Base-by-base conservation (phyloP, 2,329 filamentous ascomycete species). In the Fusarium napiforme region DNA sequence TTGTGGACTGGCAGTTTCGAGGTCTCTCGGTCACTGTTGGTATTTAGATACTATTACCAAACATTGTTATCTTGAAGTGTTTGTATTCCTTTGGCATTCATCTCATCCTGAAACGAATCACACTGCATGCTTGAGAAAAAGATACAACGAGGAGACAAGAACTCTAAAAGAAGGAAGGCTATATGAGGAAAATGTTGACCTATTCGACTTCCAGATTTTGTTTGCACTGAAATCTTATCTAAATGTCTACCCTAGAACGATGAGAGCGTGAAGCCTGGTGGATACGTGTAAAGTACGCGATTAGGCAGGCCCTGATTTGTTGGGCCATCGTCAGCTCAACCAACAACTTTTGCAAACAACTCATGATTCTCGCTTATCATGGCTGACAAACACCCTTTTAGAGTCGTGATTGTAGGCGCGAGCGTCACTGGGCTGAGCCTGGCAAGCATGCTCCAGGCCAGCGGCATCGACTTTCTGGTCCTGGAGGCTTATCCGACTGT, bases 401-500 rank as follows among this genome's bases (percentile, higher is more conserved):
- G 19, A 52, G 45, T 52, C 5, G 11, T 61, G 3, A 52, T 64
- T 26, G 61, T 61, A 0, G 61, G 61, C 2, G 37, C 43, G 26
- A 64, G 56, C 28, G 56, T 64, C 9, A 39, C 43, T 18, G 61
- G 61, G 28, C 34, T 64, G 7, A 43, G 55, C 28, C 34, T 61
- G 28, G 61, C 56, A 28, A 64, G 61, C 8, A 61, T 64, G 61
- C 45, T 61, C 18, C 56, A 52, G 26, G 30, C 37, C 26, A 50
- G 32, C n/a, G 56, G 9, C 56, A 61, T 64, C 2, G 56, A 64
- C 19, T 61, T 32, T 21, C 21, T 64, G 11, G 21, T 64, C 2
- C 21, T 61, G 5, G 55, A 61, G 28, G 61, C 61, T 8, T 36
- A 50, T 30, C 43, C 37, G 2, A 43, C 15, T 19, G 21, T 61